Evolutionary conservation across 352 stramenopile genomes (phyloP).

Genomic region (Phytophthora lateralis): DNA sequence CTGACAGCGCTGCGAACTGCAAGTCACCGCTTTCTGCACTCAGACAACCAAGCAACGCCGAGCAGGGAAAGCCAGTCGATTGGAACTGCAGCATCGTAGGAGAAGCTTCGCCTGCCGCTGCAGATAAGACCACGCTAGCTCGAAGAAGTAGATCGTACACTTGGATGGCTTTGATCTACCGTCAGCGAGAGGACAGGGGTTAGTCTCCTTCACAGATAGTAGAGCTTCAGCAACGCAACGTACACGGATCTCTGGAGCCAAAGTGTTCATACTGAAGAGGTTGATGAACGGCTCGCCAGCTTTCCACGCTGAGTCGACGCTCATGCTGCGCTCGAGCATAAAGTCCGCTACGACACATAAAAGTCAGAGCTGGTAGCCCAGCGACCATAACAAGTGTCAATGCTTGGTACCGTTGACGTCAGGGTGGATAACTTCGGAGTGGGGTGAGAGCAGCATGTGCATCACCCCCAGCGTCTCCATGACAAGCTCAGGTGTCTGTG

Average conservation of each 20-base stretch:
- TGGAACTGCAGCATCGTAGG: constrained; percentile 34
- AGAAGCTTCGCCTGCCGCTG: background rate
- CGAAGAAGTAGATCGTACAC: constrained; percentile 26
- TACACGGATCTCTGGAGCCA: constrained; percentile 37
- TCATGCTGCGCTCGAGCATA: constrained; percentile 42
- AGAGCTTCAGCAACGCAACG: constrained; percentile 1
- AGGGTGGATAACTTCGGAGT: constrained; percentile 33
- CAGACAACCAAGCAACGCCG: constrained; percentile 44
- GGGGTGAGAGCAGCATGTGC: constrained; percentile 32
- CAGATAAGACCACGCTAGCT: constrained; percentile 9
- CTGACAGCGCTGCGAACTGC: constrained; percentile 44
- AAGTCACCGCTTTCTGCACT: constrained; percentile 30
- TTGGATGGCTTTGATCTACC: constrained; percentile 24
- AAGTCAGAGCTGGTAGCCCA: background rate
- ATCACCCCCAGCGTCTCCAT: constrained; percentile 40
- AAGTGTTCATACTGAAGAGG: constrained; percentile 25
- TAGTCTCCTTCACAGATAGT: background rate
- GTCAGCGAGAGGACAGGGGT: background rate
- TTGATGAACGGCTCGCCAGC: constrained; percentile 51
- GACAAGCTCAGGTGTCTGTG: constrained; percentile 42
- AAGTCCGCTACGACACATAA: constrained; percentile 40
- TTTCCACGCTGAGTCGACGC: constrained; percentile 44
- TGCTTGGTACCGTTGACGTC: constrained; percentile 48
- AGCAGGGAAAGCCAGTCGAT: constrained; percentile 36
- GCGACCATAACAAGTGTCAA: background rate